phyloP scores from a whole-genome alignment of 331 rosid genomes.

The Malus hybrid region DNA sequence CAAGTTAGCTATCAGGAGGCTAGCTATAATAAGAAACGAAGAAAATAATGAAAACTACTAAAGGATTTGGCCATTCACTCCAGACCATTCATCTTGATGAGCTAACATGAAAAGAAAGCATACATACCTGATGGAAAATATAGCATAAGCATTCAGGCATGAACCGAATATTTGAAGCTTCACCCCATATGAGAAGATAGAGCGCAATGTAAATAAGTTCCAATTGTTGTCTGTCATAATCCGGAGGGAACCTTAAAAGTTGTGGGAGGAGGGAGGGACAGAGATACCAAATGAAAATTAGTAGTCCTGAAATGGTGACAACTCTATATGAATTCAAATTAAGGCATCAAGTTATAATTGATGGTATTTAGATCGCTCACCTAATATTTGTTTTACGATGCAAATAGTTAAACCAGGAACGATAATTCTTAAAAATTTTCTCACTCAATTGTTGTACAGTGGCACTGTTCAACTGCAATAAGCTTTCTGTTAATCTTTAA shows the following conservation, averaged over 20 bases:
- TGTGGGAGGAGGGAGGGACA: conserved; percentile 12
- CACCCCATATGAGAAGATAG: conserved; percentile 98
- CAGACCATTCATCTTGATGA: conserved; percentile 3
- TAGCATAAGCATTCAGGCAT: conserved; percentile 99
- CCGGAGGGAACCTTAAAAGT: conserved; percentile 41
- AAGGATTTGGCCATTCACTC: background rate
- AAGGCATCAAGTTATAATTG: conserved; percentile 12
- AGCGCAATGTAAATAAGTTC: conserved; percentile 76
- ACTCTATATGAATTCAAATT: conserved; percentile 4
- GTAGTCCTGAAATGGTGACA: conserved; percentile 11
- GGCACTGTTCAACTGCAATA: conserved; percentile 59
- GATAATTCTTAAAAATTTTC: conserved; percentile 70
- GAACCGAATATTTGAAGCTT: conserved; percentile 96
- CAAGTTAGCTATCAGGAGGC: background rate
- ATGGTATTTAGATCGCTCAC: conserved; percentile 34
- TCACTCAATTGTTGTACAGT: conserved; percentile 44
- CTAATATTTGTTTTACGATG: conserved; percentile 47
- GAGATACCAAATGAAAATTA: conserved; percentile 6
- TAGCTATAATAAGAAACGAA: background rate
- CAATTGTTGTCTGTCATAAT: conserved; percentile 42
- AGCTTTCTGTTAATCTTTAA: conserved; percentile 22
- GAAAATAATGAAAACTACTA: background rate
- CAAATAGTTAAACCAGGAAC: conserved; percentile 85
- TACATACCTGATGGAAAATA: conserved; percentile 86
- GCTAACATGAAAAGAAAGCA: conserved; percentile 20